Evolutionary conservation across 768 basidiomycete genomes (phyloP), one percentile per base, ranked within the genome.

Genomic region (Termitomyces sp.): DNA sequence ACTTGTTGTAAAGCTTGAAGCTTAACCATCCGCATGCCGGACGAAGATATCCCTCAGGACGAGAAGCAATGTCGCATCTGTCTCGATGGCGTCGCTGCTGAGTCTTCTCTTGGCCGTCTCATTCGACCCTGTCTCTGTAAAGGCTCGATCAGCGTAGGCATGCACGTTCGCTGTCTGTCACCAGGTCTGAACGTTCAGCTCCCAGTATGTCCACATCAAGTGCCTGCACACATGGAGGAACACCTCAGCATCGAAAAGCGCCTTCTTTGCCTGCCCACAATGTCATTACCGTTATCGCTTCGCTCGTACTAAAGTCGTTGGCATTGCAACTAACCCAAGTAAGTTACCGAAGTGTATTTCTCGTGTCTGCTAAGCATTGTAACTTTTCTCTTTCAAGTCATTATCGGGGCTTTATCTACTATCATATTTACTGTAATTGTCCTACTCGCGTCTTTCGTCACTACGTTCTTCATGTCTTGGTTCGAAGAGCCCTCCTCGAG

Each of bases 41-140:
- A 59, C 42, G 59, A 61, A 37, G 52, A 54, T 53, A 48, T 57
- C 32, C 46, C 60, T 12, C 36, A 58, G 36, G 70, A 80, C 51
- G 83, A 84, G 65, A 87, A 80, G 64, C 88, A 89, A 67, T 94
- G 93, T 66, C 80, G 93, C 53, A 95, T 95, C 46, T 95, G 93
- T 67, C 76, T 92, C 27, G 87, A 88, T 39, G 86, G 88, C 4
- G 69, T 73, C 12, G 80, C 82, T 46, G 80, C 81, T 24, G 86
- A 88, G 61, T 67, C 62, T 0, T 77, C 80, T 26, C 73, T 88
- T 41, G 93, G 93, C 2, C 81, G 85, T 54, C 80, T 94, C 62
- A 92, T 95, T 62, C 83, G 86, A 31, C 93, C 93, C 5, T 91
- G 90, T 68, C 74, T 86, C 2, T 90, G 89, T 69, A 85, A 82